Conservation (phyloP, 495 filamentous ascomycete genomes). For the Penicillium fimorum region DNA sequence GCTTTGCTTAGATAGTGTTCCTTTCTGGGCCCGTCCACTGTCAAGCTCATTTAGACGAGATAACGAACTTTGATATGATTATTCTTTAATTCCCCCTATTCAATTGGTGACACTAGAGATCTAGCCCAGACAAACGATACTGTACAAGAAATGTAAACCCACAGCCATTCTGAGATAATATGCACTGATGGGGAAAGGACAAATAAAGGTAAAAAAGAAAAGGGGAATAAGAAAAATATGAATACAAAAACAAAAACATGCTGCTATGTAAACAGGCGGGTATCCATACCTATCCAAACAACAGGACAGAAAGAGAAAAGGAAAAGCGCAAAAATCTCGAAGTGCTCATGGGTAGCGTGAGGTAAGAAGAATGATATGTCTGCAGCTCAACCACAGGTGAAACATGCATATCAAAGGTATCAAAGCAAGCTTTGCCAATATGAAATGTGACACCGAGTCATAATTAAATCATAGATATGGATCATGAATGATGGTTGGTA, state of each 20-base stretch:
- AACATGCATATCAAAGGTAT: conserved; percentile 5
- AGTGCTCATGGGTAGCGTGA: conserved; percentile 27
- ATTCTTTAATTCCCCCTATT: background rate
- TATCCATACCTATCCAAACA: conserved; percentile 30
- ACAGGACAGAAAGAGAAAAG: conserved; percentile 14
- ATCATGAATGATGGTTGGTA: conserved; percentile 24
- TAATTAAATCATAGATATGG: conserved; percentile 12
- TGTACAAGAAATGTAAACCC: conserved; percentile 19
- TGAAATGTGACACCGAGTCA: conserved; percentile 8
- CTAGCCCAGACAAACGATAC: conserved; percentile 2
- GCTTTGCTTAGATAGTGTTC: background rate
- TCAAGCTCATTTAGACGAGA: conserved; percentile 15
- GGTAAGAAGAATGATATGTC: background rate
- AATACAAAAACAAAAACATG: conserved; percentile 11
- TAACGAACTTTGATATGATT: conserved; percentile 17
- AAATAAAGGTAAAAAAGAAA: conserved; percentile 9
- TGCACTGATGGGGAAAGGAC: conserved; percentile 5
- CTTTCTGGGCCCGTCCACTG: background rate
- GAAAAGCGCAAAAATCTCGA: conserved; percentile 9
- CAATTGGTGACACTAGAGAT: conserved; percentile 6
- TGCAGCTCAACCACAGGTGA: background rate
- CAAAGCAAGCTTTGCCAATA: conserved; percentile 3
- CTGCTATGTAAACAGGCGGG: conserved; percentile 21
- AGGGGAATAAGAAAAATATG: background rate
- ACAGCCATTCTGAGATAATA: background rate